phyloP scores from a whole-genome alignment of 1,284 basidiomycete species.

The Amylostereum areolatum region DNA sequence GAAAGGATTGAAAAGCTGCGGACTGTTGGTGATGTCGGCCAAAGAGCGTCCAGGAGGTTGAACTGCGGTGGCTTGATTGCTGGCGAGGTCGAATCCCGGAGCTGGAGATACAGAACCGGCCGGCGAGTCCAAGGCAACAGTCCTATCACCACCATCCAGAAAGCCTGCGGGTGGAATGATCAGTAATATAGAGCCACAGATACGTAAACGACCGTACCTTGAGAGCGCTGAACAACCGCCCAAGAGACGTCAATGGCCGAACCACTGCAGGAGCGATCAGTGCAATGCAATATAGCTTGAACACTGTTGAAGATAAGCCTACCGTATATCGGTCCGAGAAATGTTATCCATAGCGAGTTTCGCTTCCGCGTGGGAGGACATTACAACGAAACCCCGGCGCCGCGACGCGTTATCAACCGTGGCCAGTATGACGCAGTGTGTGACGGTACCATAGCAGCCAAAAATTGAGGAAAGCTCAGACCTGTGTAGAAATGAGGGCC shows the following conservation, averaged over 20 bases:
- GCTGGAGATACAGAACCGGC: slow-evolving; percentile 30
- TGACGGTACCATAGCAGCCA: slow-evolving; percentile 55
- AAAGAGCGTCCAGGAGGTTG: slow-evolving; percentile 18
- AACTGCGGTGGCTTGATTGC: slow-evolving; percentile 13
- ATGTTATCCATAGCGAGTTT: slow-evolving; percentile 56
- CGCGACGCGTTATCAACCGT: slow-evolving; percentile 76
- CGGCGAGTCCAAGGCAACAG: slow-evolving; percentile 44
- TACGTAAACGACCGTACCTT: slow-evolving; percentile 37
- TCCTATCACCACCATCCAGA: slow-evolving; percentile 71
- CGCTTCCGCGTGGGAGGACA: slow-evolving; percentile 66
- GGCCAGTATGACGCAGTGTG: slow-evolving; percentile 71
- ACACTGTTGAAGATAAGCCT: slow-evolving; percentile 13
- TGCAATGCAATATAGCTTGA: neutral
- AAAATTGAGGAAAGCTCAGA: slow-evolving; percentile 57
- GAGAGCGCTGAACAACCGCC: slow-evolving; percentile 77
- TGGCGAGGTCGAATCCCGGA: slow-evolving; percentile 19
- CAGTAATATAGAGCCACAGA: neutral
- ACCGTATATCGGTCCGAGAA: slow-evolving; percentile 66
- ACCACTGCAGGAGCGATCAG: slow-evolving; percentile 35
- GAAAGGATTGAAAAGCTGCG: neutral
- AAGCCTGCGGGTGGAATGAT: slow-evolving; percentile 43
- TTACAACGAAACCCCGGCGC: slow-evolving; percentile 73
- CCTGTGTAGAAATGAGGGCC: slow-evolving; percentile 25
- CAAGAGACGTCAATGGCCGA: slow-evolving; percentile 72
- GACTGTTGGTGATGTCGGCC: slow-evolving; percentile 6